Conservation (phyloP, 768 basidiomycete species). For the Sarcodon sp. region DNA sequence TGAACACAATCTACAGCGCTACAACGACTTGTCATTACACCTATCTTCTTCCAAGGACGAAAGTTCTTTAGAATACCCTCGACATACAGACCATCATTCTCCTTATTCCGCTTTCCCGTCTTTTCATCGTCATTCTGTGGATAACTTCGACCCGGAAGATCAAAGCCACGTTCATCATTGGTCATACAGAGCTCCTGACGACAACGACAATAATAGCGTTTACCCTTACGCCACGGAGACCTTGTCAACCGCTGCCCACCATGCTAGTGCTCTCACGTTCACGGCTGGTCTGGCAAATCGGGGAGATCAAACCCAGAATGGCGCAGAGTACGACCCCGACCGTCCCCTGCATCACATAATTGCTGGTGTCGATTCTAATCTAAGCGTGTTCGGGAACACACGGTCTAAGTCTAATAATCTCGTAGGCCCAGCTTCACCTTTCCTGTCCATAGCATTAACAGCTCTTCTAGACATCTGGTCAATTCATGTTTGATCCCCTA, state of each 20-base stretch:
- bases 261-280: constrained; percentile 80
- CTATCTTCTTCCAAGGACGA: constrained; percentile 40
- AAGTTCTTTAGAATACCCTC: constrained; percentile 52
- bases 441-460: not conserved
- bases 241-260: constrained; percentile 77
- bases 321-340: constrained; percentile 80
- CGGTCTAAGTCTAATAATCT: constrained; percentile 32
- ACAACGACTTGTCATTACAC: constrained; percentile 60
- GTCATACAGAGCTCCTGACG: constrained; percentile 30
- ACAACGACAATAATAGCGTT: constrained; percentile 43
- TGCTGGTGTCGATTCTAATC: constrained; percentile 39
- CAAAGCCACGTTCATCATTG: constrained; percentile 20
- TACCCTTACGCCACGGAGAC: constrained; percentile 54
- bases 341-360: constrained; percentile 65
- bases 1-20: constrained; percentile 56
- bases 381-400: constrained; percentile 46
- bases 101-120: constrained; percentile 47
- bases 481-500: constrained; percentile 37
- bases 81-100: constrained; percentile 50
- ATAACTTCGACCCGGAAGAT: constrained; percentile 43
- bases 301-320: constrained; percentile 51
- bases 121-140: constrained; percentile 42
- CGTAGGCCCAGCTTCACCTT: constrained; percentile 20
- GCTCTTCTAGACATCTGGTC: constrained; percentile 15
- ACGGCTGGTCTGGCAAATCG: constrained; percentile 62